Conservation (phyloP, 2,329 filamentous ascomycete species). For the Sclerotinia borealis region DNA sequence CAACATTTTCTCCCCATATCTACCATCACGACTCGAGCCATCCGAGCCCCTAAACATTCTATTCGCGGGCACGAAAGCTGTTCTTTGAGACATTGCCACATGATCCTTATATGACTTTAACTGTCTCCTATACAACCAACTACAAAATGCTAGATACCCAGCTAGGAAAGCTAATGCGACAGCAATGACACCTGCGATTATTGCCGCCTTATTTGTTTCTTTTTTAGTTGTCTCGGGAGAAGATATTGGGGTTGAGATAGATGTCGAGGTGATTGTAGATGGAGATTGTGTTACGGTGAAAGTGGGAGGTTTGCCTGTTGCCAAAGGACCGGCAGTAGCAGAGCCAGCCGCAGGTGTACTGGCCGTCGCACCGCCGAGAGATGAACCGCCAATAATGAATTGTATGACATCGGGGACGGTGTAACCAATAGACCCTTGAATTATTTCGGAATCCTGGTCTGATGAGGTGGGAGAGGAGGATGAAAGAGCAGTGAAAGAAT, state of each 20-base stretch:
- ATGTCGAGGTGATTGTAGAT: conserved; percentile 50
- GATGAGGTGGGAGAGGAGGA: conserved; percentile 35
- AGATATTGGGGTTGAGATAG: conserved; percentile 30
- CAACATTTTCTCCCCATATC: conserved; percentile 10
- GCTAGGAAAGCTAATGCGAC: conserved; percentile 58
- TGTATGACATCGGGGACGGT: conserved; percentile 58
- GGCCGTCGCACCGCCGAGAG: conserved; percentile 57
- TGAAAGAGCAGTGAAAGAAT: conserved; percentile 52
- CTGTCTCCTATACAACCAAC: conserved; percentile 68
- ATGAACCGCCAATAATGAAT: conserved; percentile 54
- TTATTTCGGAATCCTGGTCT: conserved; percentile 34
- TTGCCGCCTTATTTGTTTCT: conserved; percentile 36
- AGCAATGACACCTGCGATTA: conserved; percentile 51
- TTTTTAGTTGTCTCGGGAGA: conserved; percentile 14
- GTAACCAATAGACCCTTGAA: conserved; percentile 58
- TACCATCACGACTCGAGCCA: not conserved
- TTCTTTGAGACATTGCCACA: conserved; percentile 57
- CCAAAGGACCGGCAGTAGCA: conserved; percentile 62
- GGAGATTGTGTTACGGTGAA: conserved; percentile 55
- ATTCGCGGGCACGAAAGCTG: conserved; percentile 34
- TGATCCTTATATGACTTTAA: conserved; percentile 65
- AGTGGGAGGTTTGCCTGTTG: conserved; percentile 61
- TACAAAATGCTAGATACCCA: conserved; percentile 63
- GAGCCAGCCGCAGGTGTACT: conserved; percentile 56
- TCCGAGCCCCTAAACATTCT: not conserved